phyloP scores from a whole-genome alignment of 2,329 filamentous ascomycete species.

The Aspergillus terreus region DNA sequence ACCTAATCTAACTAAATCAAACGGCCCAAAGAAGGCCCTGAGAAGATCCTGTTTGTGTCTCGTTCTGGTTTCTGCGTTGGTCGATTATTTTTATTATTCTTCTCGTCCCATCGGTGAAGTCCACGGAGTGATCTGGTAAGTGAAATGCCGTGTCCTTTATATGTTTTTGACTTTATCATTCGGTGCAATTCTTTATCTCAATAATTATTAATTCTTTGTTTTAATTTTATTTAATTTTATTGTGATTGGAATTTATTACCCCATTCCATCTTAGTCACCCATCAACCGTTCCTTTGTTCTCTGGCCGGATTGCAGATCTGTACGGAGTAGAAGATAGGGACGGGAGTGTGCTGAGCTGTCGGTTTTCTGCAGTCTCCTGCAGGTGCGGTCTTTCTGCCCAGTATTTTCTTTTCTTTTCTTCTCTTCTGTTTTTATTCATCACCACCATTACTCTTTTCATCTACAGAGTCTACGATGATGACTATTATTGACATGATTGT shows the following conservation, averaged over 20 bases:
- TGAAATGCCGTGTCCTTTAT: too few relatives aligned
- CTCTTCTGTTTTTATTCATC: background rate
- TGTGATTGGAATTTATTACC: background rate
- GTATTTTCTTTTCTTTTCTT: constrained; percentile 1
- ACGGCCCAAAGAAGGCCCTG: background rate
- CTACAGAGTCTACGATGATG: too few relatives aligned
- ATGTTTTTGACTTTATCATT: too few relatives aligned
- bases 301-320: constrained; percentile 9
- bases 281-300: background rate
- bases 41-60: background rate
- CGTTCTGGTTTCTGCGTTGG: background rate
- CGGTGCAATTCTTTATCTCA: too few relatives aligned
- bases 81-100: background rate
- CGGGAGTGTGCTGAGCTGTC: constrained; percentile 17
- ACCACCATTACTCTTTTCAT: background rate
- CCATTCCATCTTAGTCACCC: background rate
- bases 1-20: constrained; percentile 8
- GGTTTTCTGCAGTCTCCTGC: constrained; percentile 18
- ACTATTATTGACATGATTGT: too few relatives aligned
- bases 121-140: too few relatives aligned
- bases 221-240: background rate
- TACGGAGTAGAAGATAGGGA: background rate
- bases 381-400: background rate
- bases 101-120: background rate
- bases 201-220: background rate